Evolutionary conservation across 768 basidiomycete genomes (phyloP).

Genomic region (Trametes villosa): DNA sequence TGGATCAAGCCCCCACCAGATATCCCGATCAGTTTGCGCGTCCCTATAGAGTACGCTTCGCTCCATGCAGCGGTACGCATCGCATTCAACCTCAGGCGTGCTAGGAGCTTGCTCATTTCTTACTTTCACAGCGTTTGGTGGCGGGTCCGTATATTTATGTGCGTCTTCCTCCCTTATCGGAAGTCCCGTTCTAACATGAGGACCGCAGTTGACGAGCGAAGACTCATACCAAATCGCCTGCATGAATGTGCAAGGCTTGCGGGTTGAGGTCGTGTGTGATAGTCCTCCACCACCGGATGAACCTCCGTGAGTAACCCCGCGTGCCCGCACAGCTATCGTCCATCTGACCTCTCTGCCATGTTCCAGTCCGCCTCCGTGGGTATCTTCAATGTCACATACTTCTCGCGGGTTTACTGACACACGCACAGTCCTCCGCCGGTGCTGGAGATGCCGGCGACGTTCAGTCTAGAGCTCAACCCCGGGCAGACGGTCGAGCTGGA

Average conservation of each 20-base stretch:
- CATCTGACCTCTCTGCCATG: conserved; percentile 1
- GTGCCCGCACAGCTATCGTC: neutral
- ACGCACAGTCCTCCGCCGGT: conserved; percentile 63
- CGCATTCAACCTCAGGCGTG: conserved; percentile 3
- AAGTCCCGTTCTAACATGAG: conserved; percentile 24
- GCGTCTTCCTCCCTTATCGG: conserved; percentile 29
- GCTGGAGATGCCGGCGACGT: conserved; percentile 84
- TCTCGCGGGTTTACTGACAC: conserved; percentile 1
- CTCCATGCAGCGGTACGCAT: conserved; percentile 77
- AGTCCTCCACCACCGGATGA: conserved; percentile 83
- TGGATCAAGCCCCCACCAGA: conserved; percentile 89
- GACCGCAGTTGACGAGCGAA: conserved; percentile 72
- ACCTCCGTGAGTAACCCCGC: conserved; percentile 63
- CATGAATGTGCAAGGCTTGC: conserved; percentile 78
- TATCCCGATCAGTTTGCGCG: conserved; percentile 72
- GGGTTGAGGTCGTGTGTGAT: conserved; percentile 87
- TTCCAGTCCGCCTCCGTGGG: conserved; percentile 56
- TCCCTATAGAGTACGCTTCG: conserved; percentile 88
- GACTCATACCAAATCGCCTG: conserved; percentile 91
- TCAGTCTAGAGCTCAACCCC: conserved; percentile 79
- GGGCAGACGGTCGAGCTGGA: conserved; percentile 83
- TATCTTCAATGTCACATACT: conserved; percentile 17
- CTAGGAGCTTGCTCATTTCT: conserved; percentile 20
- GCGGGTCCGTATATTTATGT: conserved; percentile 87
- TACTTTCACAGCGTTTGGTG: conserved; percentile 62